Conservation (phyloP, 2,329 filamentous ascomycete genomes). For the Immersiporthe knoxdaviesiana region DNA sequence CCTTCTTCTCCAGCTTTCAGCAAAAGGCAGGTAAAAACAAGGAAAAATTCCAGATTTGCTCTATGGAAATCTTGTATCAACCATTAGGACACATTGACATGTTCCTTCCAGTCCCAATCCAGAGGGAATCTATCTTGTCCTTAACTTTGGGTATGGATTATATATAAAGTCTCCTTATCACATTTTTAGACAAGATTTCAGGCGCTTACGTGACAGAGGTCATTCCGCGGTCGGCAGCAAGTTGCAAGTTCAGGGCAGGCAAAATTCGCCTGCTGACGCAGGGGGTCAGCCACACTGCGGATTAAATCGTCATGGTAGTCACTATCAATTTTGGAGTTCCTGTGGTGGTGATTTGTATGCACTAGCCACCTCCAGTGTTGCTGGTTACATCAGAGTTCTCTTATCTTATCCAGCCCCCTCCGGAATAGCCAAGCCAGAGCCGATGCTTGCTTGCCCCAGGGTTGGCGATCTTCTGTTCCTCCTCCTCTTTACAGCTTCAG, state of each 20-base stretch:
- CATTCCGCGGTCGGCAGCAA: neutral
- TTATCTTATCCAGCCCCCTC: slow-evolving; percentile 10
- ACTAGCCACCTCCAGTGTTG: neutral
- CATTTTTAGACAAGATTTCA: neutral
- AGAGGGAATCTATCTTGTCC: neutral
- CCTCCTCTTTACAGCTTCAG: slow-evolving; percentile 8
- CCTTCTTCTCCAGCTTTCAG: neutral
- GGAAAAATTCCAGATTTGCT: too few species aligned
- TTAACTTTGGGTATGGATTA: neutral
- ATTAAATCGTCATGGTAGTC: neutral
- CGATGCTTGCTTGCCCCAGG: slow-evolving; percentile 12
- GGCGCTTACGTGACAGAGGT: neutral
- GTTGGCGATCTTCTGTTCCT: slow-evolving; percentile 13
- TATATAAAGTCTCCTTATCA: neutral
- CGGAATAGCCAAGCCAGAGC: slow-evolving; percentile 9
- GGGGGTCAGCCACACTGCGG: neutral
- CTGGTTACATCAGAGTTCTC: neutral
- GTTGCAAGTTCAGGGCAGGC: slow-evolving; percentile 2
- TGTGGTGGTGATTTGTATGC: neutral
- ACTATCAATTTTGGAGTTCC: slow-evolving; percentile 1
- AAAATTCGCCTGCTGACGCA: neutral
- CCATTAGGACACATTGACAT: neutral
- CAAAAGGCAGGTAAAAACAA: neutral
- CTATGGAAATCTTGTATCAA: too few species aligned
- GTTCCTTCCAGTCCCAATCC: neutral